Percentiles rank a stretch among this genome's conserved stretches.
Conservation (phyloP, 148 eudicot genomes). For the Chenopodium berlandieri region DNA sequence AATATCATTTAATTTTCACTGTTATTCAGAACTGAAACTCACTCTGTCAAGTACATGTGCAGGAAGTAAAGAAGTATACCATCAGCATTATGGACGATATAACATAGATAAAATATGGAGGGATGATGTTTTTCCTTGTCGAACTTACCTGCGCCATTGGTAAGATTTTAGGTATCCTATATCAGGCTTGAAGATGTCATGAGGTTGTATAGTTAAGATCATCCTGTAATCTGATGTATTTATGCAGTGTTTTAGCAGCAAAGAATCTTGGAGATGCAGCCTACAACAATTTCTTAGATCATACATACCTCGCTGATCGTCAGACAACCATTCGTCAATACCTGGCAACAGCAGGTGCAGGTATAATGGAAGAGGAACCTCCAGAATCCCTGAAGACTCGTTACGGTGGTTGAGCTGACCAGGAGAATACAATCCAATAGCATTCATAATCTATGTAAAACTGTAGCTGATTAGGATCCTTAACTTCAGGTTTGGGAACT, state of each 20-base stretch:
- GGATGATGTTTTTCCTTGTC: slow-evolving; percentile 88
- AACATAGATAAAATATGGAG: slow-evolving; percentile 80
- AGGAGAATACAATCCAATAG: neutral
- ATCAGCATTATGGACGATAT: slow-evolving; percentile 63
- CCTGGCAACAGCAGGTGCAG: slow-evolving; percentile 68
- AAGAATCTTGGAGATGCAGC: slow-evolving; percentile 72
- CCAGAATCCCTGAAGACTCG: slow-evolving; percentile 66
- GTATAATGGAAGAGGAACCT: slow-evolving; percentile 98
- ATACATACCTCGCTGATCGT: slow-evolving; percentile 83
- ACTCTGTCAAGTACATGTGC: neutral
- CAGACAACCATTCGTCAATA: slow-evolving; percentile 78
- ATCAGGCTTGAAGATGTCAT: neutral
- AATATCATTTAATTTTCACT: neutral
- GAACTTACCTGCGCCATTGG: slow-evolving; percentile 93
- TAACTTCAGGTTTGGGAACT: neutral
- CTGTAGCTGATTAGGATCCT: neutral
- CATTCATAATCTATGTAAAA: neutral
- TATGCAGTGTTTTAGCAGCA: slow-evolving; percentile 85
- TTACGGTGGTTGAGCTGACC: slow-evolving; percentile 63
- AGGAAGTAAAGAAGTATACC: slow-evolving; percentile 72
- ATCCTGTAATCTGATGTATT: neutral
- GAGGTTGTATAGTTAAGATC: neutral
- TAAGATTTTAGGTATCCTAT: slow-evolving; percentile 15
- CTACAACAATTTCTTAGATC: slow-evolving; percentile 77
- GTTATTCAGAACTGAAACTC: neutral